Percentiles rank a stretch among this genome's conserved stretches.
These are phyloP conservation scores for Trichophaea hybrida DNA, from an alignment of 2,329 filamentous ascomycete species.

Conservation along the genomic window DNA sequence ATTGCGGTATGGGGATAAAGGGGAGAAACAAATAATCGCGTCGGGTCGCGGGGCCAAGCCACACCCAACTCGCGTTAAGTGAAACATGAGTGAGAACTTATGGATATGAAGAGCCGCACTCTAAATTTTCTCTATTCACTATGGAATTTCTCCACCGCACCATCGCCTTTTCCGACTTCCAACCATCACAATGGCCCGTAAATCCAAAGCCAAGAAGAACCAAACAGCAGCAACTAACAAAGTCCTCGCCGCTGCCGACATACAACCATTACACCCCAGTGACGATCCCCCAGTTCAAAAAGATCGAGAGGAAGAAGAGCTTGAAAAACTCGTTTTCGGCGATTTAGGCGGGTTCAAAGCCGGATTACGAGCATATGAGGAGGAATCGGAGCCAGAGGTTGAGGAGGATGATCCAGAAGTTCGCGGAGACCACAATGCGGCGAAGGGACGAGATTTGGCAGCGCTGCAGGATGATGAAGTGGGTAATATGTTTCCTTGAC, in stretches of 20 bases:
- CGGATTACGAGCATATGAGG: conserved; percentile 46
- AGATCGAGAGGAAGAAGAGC: conserved; percentile 68
- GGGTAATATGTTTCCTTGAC: background rate
- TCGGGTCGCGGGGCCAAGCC: background rate
- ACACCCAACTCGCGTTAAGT: background rate
- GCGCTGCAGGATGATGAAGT: conserved; percentile 26
- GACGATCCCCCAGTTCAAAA: conserved; percentile 42
- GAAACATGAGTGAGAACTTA: background rate
- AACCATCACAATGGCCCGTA: background rate
- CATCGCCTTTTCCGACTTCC: background rate
- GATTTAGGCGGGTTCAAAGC: conserved; percentile 69
- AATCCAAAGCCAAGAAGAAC: conserved; percentile 2
- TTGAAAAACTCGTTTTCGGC: conserved; percentile 79
- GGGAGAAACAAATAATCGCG: background rate
- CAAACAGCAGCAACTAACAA: background rate
- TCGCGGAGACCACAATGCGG: background rate
- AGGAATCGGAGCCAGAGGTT: conserved; percentile 29
- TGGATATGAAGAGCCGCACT: conserved; percentile 1
- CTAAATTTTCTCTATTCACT: background rate
- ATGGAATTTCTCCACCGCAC: background rate
- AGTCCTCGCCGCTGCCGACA: background rate
- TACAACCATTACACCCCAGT: background rate
- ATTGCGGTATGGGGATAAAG: too few species aligned
- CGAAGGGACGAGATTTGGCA: conserved; percentile 12
- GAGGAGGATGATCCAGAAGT: conserved; percentile 16